These are phyloP conservation scores for Aspergillus campestris DNA, from an alignment of 495 filamentous ascomycete genomes.

Conservation along the genomic window DNA sequence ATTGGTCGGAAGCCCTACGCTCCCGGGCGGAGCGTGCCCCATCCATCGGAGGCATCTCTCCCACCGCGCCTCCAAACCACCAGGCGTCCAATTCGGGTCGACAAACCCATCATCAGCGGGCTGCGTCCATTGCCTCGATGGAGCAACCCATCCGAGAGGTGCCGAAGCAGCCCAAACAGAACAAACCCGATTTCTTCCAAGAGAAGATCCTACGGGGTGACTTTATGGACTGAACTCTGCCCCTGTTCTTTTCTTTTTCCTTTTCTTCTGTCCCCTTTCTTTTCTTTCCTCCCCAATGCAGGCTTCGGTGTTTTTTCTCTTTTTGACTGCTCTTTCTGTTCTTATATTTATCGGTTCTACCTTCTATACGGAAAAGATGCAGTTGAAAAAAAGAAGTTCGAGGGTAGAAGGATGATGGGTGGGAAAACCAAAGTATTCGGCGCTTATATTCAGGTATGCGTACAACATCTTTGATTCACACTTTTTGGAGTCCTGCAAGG, in stretches of 20 bases:
- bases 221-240: constrained; percentile 73
- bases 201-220: constrained; percentile 96
- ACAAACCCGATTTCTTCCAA: constrained; percentile 83
- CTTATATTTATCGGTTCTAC: not conserved
- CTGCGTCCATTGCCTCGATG: constrained; percentile 60
- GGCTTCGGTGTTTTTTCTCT: not conserved
- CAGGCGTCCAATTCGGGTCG: constrained; percentile 17
- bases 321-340: not conserved
- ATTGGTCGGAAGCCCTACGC: constrained; percentile 91
- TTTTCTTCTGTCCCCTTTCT: not conserved
- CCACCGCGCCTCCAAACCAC: constrained; percentile 27
- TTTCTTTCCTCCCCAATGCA: no score
- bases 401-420: no score
- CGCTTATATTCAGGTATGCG: no score
- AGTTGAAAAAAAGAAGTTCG: no score
- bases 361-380: no score
- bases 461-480: no score
- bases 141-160: constrained; percentile 60
- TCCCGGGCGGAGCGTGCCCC: constrained; percentile 78
- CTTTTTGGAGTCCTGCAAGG: not conserved
- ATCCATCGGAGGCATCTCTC: constrained; percentile 37
- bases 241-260: no score
- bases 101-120: constrained; percentile 37
- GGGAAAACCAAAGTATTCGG: no score
- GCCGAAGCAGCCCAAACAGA: constrained; percentile 55